Evolutionary conservation across 2,329 filamentous ascomycete genomes (phyloP), one percentile per base, ranked within the genome.

Genomic region (Sporothrix pseudoabietina): DNA sequence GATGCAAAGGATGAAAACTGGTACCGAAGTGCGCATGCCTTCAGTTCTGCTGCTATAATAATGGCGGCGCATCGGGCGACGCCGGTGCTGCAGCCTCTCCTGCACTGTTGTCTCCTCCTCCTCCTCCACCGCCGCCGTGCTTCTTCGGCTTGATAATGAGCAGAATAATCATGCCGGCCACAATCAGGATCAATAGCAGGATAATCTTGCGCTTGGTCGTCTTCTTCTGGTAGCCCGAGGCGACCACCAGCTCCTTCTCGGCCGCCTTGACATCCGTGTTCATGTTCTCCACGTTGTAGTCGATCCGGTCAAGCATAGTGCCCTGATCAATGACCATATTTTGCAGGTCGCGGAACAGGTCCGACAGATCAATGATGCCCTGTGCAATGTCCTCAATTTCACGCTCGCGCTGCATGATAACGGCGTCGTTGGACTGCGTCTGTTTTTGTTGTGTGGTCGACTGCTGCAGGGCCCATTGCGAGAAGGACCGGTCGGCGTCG

Each of bases 301-400:
- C 97, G 78, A 97, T 97, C 79, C 96, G 91, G 82, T 97, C 94
- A 30, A 97, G 87, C 88, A 97, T 92, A 16, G 93, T 96, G 71
- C 94, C 94, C 81, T 96, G 92, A 79, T 96, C 92, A 77, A 97
- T 94, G 77, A 97, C 94, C 94, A 99, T 98, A 66, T 87, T 91
- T 82, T 99, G 96, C 41, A 99, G 85, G 79, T 99, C 96, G 75
- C 97, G 93, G 84, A 99, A 99, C 69, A 99, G 93, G 80, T 98
- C 96, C 4, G 95, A 93, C 8, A 99, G 85, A 80, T 98, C 95
- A 79, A 99, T 98, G 82, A 99, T 98, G 73, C 96, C 95, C 80
- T 98, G 94, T 1, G 96, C 96, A 76, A 99, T 99, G 78, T 98
- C 94, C 79, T 97, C 97, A 78, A 99, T 99, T 82, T 98, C 96